phyloP scores from a whole-genome alignment of 192 early-diverging fungal species.

The Coemansia asiatica region DNA sequence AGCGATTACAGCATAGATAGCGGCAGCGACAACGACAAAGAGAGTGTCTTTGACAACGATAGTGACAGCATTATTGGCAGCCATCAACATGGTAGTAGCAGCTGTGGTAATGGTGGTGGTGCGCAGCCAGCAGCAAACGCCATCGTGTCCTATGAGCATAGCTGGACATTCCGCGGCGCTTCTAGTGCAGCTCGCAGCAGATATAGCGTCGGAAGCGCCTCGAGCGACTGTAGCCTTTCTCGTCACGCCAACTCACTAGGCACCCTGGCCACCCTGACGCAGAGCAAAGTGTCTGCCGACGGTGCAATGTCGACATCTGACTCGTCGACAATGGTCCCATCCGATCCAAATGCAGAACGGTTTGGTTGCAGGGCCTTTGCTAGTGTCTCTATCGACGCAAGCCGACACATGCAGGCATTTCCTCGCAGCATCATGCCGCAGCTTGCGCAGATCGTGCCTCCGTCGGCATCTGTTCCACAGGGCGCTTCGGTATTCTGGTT shows the following conservation, averaged over 20 bases:
- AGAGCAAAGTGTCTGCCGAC: conserved; percentile 29
- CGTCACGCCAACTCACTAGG: not conserved
- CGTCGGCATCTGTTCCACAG: conserved; percentile 33
- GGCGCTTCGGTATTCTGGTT: conserved; percentile 44
- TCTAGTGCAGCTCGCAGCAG: not conserved
- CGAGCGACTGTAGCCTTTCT: conserved; percentile 6
- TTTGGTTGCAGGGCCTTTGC: not conserved
- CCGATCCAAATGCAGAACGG: conserved; percentile 12
- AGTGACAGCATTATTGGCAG: no score
- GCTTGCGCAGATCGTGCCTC: conserved; percentile 18
- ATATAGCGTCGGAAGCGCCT: not conserved
- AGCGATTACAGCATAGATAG: not conserved
- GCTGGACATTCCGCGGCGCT: not conserved
- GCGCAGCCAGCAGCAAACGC: not conserved
- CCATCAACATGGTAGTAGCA: not conserved
- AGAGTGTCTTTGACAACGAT: not conserved
- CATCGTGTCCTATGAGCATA: not conserved
- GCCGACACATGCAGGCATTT: not conserved
- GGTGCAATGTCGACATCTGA: conserved; percentile 30
- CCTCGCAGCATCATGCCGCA: conserved; percentile 8
- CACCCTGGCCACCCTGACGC: conserved; percentile 1
- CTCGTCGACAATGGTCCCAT: conserved; percentile 30
- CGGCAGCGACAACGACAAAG: conserved; percentile 7
- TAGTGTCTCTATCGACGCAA: not conserved
- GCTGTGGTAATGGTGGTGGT: not conserved